Evolutionary conservation across 495 filamentous ascomycete species (phyloP).

Genomic region (Bombardia bombarda): DNA sequence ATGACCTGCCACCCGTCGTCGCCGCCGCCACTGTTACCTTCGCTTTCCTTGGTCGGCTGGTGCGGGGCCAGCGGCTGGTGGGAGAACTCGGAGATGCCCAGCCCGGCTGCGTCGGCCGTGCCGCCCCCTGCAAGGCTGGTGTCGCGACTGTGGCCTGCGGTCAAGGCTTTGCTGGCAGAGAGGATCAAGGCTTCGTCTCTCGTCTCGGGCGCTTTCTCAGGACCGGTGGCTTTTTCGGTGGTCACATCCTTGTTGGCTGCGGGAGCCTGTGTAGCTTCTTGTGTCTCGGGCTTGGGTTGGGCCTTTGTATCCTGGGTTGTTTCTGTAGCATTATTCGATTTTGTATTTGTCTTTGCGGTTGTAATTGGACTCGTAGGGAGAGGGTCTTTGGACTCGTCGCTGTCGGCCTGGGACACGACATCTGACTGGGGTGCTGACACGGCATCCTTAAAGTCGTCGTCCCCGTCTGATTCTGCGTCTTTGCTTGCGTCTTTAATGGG

Average conservation of each 20-base stretch:
- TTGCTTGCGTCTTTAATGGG: background rate
- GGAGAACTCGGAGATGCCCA: conserved; percentile 73
- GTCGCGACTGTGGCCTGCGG: conserved; percentile 22
- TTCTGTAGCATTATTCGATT: background rate
- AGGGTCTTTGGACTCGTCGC: conserved; percentile 1
- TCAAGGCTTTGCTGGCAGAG: conserved; percentile 9
- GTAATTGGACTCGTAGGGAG: background rate
- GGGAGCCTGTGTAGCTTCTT: background rate
- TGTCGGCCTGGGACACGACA: conserved; percentile 15
- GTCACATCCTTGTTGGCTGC: no score
- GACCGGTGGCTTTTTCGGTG: conserved; percentile 1
- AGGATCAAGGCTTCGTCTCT: conserved; percentile 14
- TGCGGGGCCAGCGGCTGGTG: conserved; percentile 70
- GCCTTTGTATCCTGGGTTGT: background rate
- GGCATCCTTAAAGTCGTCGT: conserved; percentile 34
- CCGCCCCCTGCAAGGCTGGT: conserved; percentile 8
- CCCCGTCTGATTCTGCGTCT: conserved; percentile 11
- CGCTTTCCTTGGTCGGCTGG: no score
- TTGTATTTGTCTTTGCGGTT: background rate
- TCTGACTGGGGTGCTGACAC: conserved; percentile 26
- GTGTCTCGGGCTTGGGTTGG: background rate
- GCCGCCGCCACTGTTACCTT: conserved; percentile 44
- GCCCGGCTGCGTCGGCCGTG: conserved; percentile 1
- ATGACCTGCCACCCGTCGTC: conserved; percentile 81
- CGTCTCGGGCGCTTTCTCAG: conserved; percentile 10